phyloP scores from a whole-genome alignment of 345 rosid genomes.

The Atalantia buxifolia region DNA sequence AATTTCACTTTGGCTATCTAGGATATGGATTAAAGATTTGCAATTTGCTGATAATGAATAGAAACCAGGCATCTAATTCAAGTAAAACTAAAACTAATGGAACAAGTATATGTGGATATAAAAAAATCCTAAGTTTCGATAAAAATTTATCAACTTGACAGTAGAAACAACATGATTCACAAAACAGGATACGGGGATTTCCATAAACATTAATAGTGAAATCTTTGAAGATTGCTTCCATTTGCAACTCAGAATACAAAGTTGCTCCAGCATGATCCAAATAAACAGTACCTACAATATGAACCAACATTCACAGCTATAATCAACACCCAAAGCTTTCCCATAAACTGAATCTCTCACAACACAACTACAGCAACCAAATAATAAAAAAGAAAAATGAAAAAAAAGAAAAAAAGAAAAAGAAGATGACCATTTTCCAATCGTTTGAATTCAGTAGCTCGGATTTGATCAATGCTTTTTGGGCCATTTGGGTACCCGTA shows the following conservation, averaged over 20 bases:
- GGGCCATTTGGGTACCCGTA: conserved; percentile 86
- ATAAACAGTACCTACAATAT: conserved; percentile 62
- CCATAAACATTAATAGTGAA: conserved; percentile 62
- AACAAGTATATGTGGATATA: neutral
- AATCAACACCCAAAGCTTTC: neutral
- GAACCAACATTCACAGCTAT: conserved; percentile 8
- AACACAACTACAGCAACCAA: neutral
- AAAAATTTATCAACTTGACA: neutral
- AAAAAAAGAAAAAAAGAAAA: neutral
- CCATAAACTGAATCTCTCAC: neutral
- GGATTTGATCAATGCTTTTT: conserved; percentile 64
- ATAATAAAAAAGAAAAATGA: neutral
- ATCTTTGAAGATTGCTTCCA: conserved; percentile 76
- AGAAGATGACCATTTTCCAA: conserved; percentile 41
- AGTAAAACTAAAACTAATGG: neutral
- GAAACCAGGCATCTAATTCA: neutral
- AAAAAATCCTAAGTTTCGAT: neutral
- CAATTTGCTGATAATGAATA: neutral
- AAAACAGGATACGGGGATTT: conserved; percentile 90
- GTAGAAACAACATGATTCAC: neutral
- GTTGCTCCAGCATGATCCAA: conserved; percentile 98
- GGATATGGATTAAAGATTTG: conserved; percentile 29
- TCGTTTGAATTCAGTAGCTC: conserved; percentile 83
- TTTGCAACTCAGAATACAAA: conserved; percentile 87
- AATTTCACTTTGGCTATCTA: conserved; percentile 88